Conservation (phyloP, 78 protist species). For the Kipferlia bialata region DNA sequence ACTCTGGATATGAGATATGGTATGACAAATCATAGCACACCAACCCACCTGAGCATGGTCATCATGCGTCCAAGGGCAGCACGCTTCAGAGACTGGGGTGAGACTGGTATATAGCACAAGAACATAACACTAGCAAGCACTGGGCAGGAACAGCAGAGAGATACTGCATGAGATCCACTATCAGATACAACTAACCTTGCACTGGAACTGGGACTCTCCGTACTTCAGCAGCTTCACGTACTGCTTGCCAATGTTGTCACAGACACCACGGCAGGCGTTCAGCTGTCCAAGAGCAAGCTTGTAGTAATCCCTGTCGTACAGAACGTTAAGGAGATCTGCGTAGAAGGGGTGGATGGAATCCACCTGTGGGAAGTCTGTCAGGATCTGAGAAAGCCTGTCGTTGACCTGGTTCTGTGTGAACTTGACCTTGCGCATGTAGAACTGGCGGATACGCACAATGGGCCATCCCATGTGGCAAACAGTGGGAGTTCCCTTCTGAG, state of each 20-base stretch:
- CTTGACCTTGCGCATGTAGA: constrained; percentile 91
- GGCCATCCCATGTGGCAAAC: constrained; percentile 75
- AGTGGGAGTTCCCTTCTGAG: constrained; percentile 96
- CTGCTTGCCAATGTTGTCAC: constrained; percentile 81
- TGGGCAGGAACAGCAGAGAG: too few relatives aligned
- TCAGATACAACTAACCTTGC: too few relatives aligned
- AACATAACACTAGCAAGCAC: too few relatives aligned
- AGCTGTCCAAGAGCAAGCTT: constrained; percentile 96
- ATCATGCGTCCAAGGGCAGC: constrained; percentile 98
- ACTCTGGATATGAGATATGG: too few relatives aligned
- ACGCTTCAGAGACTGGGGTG: constrained; percentile 94
- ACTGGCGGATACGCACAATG: constrained; percentile 58
- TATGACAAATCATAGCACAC: too few relatives aligned
- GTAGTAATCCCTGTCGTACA: constrained; percentile 95
- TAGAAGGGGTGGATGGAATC: constrained; percentile 98
- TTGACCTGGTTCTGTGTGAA: constrained; percentile 68
- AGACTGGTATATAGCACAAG: too few relatives aligned
- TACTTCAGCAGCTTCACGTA: constrained; percentile 84
- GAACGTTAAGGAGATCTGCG: constrained; percentile 90
- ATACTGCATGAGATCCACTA: too few relatives aligned
- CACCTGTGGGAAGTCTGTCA: constrained; percentile 87
- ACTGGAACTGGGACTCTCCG: constrained; percentile 94
- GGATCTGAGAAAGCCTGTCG: constrained; percentile 72
- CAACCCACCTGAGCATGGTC: too few relatives aligned
- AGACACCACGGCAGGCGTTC: constrained; percentile 49